Base-by-base conservation (phyloP, 169 alveolate genomes). In the Cryptosporidium ryanae region DNA sequence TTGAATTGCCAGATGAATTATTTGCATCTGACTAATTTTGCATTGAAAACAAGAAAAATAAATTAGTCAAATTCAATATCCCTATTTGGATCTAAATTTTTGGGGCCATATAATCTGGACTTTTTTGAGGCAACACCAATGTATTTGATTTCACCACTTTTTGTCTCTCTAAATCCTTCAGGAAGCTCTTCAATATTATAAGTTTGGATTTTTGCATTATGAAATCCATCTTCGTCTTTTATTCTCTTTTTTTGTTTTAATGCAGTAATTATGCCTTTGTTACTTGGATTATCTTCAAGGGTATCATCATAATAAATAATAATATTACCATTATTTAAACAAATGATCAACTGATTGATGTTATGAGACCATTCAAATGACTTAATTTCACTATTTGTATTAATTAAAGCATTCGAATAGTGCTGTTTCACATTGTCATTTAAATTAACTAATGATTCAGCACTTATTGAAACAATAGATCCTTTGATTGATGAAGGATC, bases 121-220 rank as follows among this genome's bases (percentile, higher is more conserved):
- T 76, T 76, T 17, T 55, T 76, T 18, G 76, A 76, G 29, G 65
- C 31, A 8, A 65, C 44, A 6, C 87, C 87, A 32, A 76, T 59
- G 46, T 57, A 76, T 21, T 76, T 76, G 12, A 76, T 76, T 76
- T 76, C 87, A 5, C 87, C 87, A 43, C 87, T 76, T 10, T 61
- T 55, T 10, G 87, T 76, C 49, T 76, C 87, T 29, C 44, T 76
- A 61, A 76, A 76, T 0, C 87, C 87, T n/a, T 59, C 68, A 2
- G 87, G 87, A 15, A 76, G 71, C 52, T 76, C 71, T 18, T 55
- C 71, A 59, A 61, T 61, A 59, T 61, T 76, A n/a, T 76, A 76
- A 44, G 71, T 32, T 48, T 76, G 66, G 23, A 44, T 25, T 17
- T 43, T 25, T 3, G 71, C 71, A 59, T 76, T 44, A 54, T 57